Evolutionary conservation across 768 basidiomycete species (phyloP), one percentile per base, ranked within the genome.

Genomic region (Lyophyllum shimeji): DNA sequence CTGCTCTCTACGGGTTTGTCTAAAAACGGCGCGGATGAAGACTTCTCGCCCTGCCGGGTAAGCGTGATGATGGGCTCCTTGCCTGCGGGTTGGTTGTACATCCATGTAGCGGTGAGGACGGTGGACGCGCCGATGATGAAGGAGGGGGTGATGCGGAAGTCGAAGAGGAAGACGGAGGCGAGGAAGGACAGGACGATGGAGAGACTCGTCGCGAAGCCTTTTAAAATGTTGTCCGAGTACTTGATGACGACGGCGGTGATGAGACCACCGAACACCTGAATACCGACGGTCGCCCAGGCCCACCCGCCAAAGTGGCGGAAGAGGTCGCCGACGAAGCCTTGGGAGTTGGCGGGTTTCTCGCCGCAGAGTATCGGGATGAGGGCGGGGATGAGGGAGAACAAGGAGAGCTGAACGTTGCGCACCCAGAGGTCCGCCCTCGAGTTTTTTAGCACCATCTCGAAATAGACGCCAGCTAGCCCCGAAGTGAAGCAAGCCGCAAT

Each of bases 161-260:
- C 82, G 76, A 99, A 99, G 44, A 98, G 81, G 27, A 83, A 83
- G 60, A 98, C 93, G 44, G 89, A 92, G 1, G 95, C 93, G 56
- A 96, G 82, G 84, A 96, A 99, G 50, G 94, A 95, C 39, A 98
- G 75, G 54, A 98, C 86, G 73, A 98, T 99, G 59, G 90, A 90
- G 42, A 98, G 80, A 59, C 86, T 89, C 1, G 96, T 99, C 4
- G 96, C 96, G 65, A 99, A 99, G n/a, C 96, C 96, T 55, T 97
- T 96, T 66, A 93, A 77, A 63, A 92, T 93, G 69, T 97, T 98
- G 71, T 95, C 93, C 54, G 91, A 90, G 69, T 98, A 96, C 71
- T 95, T 93, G 82, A 98, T 98, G 55, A 98, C 97, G 23, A 98
- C 69, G 1, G 97, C 96, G 9, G 96, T 98, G 56, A 99, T 71